Evolutionary conservation across 208 protist genomes (phyloP), one percentile per base, ranked within the genome.

Genomic region (Leptomonas pyrrhocoris): DNA sequence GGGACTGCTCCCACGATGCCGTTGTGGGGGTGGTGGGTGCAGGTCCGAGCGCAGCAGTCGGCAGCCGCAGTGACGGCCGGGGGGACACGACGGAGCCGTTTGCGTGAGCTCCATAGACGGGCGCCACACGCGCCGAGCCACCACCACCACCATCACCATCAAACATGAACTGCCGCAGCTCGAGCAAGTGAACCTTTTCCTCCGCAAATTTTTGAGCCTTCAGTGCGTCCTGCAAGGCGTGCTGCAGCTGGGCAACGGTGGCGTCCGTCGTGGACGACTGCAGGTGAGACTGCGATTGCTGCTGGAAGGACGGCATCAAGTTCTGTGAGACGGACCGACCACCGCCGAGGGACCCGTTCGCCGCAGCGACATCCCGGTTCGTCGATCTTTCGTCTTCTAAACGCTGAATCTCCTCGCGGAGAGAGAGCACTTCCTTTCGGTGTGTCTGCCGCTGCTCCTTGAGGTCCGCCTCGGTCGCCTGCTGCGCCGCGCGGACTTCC

Each of bases 121-220:
- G 25, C 28, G 48, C 16, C 1, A 27, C 28, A 27, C 5, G 5
- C 16, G 16, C 43, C 16, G 43, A 12, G 18, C 3, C 8, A 1
- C 25, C 43, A n/a, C 45, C 27, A 36, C 36, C 16, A 28, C 18
- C 12, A n/a, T 7, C 8, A 1, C 25, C 43, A n/a, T 31, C 27
- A 36, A 40, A 25, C 34, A 81, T 60, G 3, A 46, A 53, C 63
- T 76, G 48, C 23, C 69, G 60, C 28, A 81, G 66, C 42, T 81
- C 75, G 21, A 82, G 63, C 34, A 82, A 53, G 18, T 42, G 72
- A 30, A 45, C 48, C 45, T 82, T 77, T 27, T 82, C 65, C 60
- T 77, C 77, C 0, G 59, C 71, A 48, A 74, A 82, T 40, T 74
- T 57, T 60, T 73, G 65, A 42, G 65, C 77, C 34, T 69, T 66